Percentiles rank a stretch among this genome's conserved stretches.
Evolutionary conservation across 176 grass and related monocot genomes (phyloP).

Genomic region (Phoenix roebelenii): DNA sequence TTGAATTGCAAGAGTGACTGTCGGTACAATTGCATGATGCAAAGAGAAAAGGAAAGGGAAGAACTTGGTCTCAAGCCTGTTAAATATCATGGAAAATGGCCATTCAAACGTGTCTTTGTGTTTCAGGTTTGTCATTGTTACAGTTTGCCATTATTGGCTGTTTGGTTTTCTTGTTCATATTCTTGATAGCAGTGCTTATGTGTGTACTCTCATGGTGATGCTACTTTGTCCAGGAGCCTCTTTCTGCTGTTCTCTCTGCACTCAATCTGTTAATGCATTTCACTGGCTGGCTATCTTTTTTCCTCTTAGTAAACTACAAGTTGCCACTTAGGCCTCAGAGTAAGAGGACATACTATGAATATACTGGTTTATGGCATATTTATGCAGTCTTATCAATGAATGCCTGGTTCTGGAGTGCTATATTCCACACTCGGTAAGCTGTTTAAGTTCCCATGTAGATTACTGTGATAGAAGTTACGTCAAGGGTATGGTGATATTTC

Average conservation of each 20-base stretch:
- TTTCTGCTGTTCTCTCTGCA: constrained; percentile 59
- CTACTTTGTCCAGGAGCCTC: constrained; percentile 49
- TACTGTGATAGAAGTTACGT: neutral
- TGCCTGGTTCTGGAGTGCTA: constrained; percentile 90
- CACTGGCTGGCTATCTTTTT: constrained; percentile 66
- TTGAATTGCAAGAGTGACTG: constrained; percentile 67
- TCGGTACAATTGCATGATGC: constrained; percentile 79
- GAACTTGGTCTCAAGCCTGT: constrained; percentile 50
- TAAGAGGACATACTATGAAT: constrained; percentile 73
- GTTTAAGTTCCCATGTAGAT: constrained; percentile 2
- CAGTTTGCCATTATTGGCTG: too few species aligned
- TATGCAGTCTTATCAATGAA: constrained; percentile 87
- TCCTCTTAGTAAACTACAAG: constrained; percentile 54
- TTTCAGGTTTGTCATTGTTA: constrained; percentile 52
- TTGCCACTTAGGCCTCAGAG: constrained; percentile 62
- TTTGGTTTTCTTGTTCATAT: too few species aligned
- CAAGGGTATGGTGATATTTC: constrained; percentile 1
- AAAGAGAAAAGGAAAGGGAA: constrained; percentile 57
- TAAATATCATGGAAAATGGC: constrained; percentile 96
- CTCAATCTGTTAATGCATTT: constrained; percentile 71
- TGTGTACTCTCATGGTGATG: constrained; percentile 8
- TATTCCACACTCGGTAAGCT: constrained; percentile 83
- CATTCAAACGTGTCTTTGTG: constrained; percentile 50
- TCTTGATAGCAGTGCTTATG: too few species aligned
- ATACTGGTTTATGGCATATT: constrained; percentile 86